A percentile compares a stretch with the other conserved stretches of the same genome.
phyloP scores from a whole-genome alignment of 2,329 filamentous ascomycete genomes.

The Xylariaceae sp. region DNA sequence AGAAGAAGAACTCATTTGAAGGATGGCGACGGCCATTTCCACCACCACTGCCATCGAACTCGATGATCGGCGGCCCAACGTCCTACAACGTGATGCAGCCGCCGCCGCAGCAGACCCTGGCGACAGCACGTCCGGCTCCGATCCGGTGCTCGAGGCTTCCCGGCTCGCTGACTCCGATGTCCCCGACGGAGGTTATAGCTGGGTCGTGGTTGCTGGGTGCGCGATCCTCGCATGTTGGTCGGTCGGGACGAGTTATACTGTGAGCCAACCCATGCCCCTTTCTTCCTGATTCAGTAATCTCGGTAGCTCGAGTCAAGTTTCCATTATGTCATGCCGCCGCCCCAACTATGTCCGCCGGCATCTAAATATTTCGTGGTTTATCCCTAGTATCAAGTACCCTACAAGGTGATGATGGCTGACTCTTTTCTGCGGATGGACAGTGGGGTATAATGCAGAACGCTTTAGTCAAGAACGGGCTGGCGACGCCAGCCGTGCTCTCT shows the following conservation, averaged over 20 bases:
- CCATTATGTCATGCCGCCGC: no score
- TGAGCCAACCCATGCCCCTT: no score
- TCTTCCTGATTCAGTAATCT: no score
- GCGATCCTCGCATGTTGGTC: slow-evolving; percentile 19
- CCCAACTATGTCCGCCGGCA: no score
- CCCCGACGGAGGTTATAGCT: slow-evolving; percentile 21
- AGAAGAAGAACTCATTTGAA: no score
- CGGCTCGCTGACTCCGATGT: slow-evolving; percentile 18
- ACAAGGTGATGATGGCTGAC: no score
- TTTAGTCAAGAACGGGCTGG: slow-evolving; percentile 14
- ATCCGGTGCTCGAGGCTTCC: slow-evolving; percentile 18
- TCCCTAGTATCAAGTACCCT: no score
- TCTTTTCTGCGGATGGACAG: no score
- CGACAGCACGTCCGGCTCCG: not conserved
- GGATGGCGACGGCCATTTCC: slow-evolving; percentile 15
- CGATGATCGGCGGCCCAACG: not conserved
- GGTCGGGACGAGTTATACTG: slow-evolving; percentile 17
- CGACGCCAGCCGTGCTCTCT: slow-evolving; percentile 14
- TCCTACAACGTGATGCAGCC: slow-evolving; percentile 12
- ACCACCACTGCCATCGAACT: slow-evolving; percentile 16
- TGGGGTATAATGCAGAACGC: slow-evolving; percentile 19
- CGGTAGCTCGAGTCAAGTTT: no score
- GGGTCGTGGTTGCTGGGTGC: slow-evolving; percentile 17
- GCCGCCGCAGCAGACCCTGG: slow-evolving; percentile 5
- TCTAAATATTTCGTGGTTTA: no score